phyloP scores from a whole-genome alignment of 2,329 filamentous ascomycete genomes.

The Pezicula rhizophila region DNA sequence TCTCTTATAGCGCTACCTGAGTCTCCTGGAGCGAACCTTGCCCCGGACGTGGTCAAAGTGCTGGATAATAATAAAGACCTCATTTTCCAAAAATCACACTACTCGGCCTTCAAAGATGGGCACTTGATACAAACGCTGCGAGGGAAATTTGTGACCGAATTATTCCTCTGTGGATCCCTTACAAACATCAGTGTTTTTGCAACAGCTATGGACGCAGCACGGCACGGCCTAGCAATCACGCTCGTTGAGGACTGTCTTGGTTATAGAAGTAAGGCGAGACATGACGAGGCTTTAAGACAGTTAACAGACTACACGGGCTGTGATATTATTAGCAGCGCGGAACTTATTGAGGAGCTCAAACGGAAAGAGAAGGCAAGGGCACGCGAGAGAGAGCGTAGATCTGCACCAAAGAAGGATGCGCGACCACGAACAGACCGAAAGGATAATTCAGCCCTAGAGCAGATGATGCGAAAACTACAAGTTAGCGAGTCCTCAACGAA shows the following conservation, averaged over 20 bases:
- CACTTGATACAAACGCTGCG: constrained; percentile 70
- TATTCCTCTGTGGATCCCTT: constrained; percentile 82
- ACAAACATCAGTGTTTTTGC: constrained; percentile 87
- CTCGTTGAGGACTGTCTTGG: constrained; percentile 86
- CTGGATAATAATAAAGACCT: constrained; percentile 41
- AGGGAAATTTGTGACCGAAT: constrained; percentile 80
- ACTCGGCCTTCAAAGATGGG: constrained; percentile 79
- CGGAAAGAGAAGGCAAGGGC: constrained; percentile 12
- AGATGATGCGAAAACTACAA: background rate
- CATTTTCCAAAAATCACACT: constrained; percentile 63
- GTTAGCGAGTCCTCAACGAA: background rate
- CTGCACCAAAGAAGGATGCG: constrained; percentile 10
- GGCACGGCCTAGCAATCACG: constrained; percentile 81
- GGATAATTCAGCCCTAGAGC: background rate
- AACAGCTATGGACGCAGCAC: constrained; percentile 82
- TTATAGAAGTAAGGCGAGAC: constrained; percentile 63
- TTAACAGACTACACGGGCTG: constrained; percentile 26
- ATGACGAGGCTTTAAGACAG: constrained; percentile 35
- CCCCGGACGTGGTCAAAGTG: constrained; percentile 34
- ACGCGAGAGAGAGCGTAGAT: constrained; percentile 6
- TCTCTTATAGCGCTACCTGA: constrained; percentile 38
- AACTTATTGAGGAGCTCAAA: constrained; percentile 19
- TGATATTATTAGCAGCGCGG: constrained; percentile 23
- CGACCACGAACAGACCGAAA: constrained; percentile 6
- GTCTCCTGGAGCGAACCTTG: constrained; percentile 41